Evolutionary conservation across 805 yeast genomes (phyloP).

Genomic region (Diddensiella santjacobensis): DNA sequence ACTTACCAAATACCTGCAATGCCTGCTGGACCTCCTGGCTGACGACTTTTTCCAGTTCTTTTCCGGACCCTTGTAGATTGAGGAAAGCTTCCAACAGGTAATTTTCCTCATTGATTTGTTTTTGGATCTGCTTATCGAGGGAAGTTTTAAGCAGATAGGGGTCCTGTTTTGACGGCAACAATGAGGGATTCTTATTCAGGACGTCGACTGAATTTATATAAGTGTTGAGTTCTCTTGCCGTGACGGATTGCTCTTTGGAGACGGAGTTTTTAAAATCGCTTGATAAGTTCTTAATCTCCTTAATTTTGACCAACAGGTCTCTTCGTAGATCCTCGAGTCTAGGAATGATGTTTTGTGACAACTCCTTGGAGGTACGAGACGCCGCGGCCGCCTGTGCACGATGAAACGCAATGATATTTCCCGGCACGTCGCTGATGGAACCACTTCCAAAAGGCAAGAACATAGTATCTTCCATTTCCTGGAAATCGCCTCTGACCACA

Average conservation of each 20-base stretch:
- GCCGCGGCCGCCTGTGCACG: constrained; percentile 57
- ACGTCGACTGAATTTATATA: constrained; percentile 63
- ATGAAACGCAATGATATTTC: constrained; percentile 62
- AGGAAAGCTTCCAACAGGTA: constrained; percentile 83
- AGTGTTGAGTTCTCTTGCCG: constrained; percentile 52
- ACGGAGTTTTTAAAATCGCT: constrained; percentile 82
- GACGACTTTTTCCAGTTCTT: constrained; percentile 83
- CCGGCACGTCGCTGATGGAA: constrained; percentile 80
- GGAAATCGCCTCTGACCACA: constrained; percentile 20
- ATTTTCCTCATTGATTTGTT: constrained; percentile 78
- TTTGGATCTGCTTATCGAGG: constrained; percentile 72
- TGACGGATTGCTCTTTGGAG: constrained; percentile 60
- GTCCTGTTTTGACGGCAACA: constrained; percentile 56
- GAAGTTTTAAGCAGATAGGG: constrained; percentile 73
- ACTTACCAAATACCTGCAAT: constrained; percentile 63
- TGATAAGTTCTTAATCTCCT: constrained; percentile 76
- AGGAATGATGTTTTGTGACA: constrained; percentile 59
- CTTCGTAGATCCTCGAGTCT: constrained; percentile 64
- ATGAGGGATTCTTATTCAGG: constrained; percentile 45
- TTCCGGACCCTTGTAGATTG: constrained; percentile 83
- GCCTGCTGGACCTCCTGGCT: constrained; percentile 83
- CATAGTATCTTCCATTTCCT: constrained; percentile 39
- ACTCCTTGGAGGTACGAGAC: constrained; percentile 54
- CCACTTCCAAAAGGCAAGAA: constrained; percentile 77
- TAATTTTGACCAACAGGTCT: constrained; percentile 78